Conservation (phyloP, 345 rosid genomes). For the Cardamine chenopodiifolia region DNA sequence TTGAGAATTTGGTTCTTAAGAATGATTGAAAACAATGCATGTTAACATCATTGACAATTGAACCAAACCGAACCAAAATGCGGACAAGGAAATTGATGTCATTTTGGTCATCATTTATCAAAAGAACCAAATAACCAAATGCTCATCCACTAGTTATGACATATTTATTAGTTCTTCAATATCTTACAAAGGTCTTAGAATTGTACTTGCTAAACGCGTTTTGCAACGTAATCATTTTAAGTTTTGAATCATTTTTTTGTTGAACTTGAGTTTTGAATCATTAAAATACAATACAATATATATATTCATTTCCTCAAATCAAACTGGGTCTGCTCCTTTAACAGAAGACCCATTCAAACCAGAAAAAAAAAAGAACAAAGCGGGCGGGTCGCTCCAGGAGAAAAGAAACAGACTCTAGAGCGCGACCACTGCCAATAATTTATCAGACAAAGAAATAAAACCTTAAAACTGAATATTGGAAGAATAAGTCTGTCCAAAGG, state of each 20-base stretch:
- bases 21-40: neutral
- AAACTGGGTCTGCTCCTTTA: conserved; percentile 18
- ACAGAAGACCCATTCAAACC: conserved; percentile 16
- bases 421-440: conserved; percentile 44
- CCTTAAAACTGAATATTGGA: conserved; percentile 53
- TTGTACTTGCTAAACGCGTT: neutral
- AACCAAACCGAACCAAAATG: neutral
- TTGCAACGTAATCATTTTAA: neutral
- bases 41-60: neutral
- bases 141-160: neutral
- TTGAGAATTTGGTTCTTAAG: neutral
- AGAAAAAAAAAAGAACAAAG: neutral
- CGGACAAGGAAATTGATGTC: neutral
- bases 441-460: neutral
- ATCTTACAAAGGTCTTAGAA: neutral
- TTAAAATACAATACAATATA: conserved; percentile 23
- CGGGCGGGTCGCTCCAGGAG: conserved; percentile 43
- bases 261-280: neutral
- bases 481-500: conserved; percentile 66
- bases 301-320: conserved; percentile 15
- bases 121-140: neutral
- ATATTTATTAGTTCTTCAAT: neutral
- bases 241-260: neutral
- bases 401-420: conserved; percentile 41
- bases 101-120: neutral